Percentiles rank a stretch among this genome's conserved stretches.
Conservation (phyloP, 768 basidiomycete species). For the Boletus barrowsii region DNA sequence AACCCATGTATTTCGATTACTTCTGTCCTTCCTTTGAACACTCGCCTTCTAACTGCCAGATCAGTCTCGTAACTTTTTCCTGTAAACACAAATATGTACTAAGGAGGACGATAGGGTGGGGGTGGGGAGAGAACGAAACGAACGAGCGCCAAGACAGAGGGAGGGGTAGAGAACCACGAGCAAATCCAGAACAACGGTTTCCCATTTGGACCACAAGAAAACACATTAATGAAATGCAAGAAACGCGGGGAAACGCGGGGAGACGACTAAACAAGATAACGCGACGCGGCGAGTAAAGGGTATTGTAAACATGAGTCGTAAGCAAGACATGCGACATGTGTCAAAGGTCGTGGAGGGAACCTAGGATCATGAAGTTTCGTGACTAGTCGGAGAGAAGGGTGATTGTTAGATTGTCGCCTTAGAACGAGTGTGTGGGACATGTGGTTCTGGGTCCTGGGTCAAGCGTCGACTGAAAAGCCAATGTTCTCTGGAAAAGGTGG, state of each 20-base stretch:
- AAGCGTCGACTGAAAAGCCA: slow-evolving; percentile 9
- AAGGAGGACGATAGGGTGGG: not conserved
- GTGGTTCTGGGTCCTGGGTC: slow-evolving; percentile 15
- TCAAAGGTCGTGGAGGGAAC: slow-evolving; percentile 10
- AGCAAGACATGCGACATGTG: slow-evolving; percentile 29
- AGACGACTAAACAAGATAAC: slow-evolving; percentile 29
- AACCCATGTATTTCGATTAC: slow-evolving; percentile 30
- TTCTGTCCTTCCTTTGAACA: slow-evolving; percentile 30
- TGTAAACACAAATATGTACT: slow-evolving; percentile 21
- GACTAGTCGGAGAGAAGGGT: slow-evolving; percentile 14
- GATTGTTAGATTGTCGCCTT: slow-evolving; percentile 27
- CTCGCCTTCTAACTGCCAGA: slow-evolving; percentile 29
- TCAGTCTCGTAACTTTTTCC: slow-evolving; percentile 24
- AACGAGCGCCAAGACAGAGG: slow-evolving; percentile 6
- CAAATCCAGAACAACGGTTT: slow-evolving; percentile 18
- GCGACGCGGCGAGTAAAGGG: slow-evolving; percentile 29
- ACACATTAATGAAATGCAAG: slow-evolving; percentile 21
- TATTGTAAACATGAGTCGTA: slow-evolving; percentile 32
- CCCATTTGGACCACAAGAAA: slow-evolving; percentile 20
- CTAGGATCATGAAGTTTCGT: slow-evolving; percentile 25
- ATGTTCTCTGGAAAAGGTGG: slow-evolving; percentile 11
- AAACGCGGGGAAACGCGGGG: slow-evolving; percentile 17
- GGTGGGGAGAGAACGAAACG: slow-evolving; percentile 3
- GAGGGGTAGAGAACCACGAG: slow-evolving; percentile 12
- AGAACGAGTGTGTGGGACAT: slow-evolving; percentile 17